Evolutionary conservation across 768 basidiomycete species (phyloP).

Genomic region (Tricholomella constricta): DNA sequence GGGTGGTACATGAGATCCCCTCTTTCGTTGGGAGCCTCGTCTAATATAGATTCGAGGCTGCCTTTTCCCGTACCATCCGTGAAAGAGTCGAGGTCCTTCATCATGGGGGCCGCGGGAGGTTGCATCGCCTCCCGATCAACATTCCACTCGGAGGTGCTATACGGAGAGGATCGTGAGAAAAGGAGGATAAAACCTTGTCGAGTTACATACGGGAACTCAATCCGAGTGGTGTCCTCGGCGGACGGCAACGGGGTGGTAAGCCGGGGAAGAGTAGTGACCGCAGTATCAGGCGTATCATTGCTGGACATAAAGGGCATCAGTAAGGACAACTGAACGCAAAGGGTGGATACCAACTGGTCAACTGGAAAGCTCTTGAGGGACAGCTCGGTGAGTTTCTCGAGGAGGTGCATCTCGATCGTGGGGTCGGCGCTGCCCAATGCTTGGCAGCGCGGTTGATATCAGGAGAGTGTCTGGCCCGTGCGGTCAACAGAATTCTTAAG

Average conservation of each 20-base stretch:
- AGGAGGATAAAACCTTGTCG: constrained; percentile 2
- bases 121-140: constrained; percentile 18
- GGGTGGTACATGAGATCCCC: constrained; percentile 36
- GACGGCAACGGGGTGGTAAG: constrained; percentile 13
- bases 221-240: constrained; percentile 9
- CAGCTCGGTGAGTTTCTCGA: background rate
- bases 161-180: background rate
- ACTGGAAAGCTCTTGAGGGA: constrained; percentile 7
- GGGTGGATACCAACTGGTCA: background rate
- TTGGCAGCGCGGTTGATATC: background rate
- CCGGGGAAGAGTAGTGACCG: constrained; percentile 5
- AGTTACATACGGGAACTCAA: constrained; percentile 18
- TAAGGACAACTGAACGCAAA: background rate
- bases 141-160: constrained; percentile 13
- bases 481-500: background rate
- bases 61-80: constrained; percentile 58
- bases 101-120: constrained; percentile 45
- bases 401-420: background rate
- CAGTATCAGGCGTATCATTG: constrained; percentile 5
- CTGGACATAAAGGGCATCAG: background rate
- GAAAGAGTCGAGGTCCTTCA: constrained; percentile 62
- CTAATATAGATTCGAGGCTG: constrained; percentile 50
- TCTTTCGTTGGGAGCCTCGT: constrained; percentile 35
- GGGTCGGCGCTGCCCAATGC: background rate
- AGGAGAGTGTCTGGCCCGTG: background rate